These are phyloP conservation scores for Fusarium lyarnte DNA, from an alignment of 2,329 filamentous ascomycete genomes.

Conservation along the genomic window DNA sequence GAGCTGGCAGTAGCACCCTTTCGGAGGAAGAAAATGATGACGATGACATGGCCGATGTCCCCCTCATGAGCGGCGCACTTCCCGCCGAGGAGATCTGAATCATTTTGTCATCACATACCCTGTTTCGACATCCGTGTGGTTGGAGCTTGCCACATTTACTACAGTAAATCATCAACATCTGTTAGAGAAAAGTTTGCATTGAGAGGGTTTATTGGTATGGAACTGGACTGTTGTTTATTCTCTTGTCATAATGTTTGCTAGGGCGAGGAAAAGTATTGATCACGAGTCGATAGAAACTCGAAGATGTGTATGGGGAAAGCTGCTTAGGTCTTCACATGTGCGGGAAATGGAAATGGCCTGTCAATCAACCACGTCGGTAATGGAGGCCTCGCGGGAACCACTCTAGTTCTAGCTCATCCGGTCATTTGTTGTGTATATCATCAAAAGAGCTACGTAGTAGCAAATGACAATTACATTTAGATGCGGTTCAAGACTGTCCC, in stretches of 20 bases:
- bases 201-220: neutral
- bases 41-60: constrained; percentile 15
- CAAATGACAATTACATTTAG: neutral
- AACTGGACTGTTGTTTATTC: neutral
- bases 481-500: neutral
- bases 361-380: neutral
- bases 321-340: neutral
- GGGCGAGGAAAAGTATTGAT: constrained; percentile 13
- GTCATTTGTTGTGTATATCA: neutral
- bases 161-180: neutral
- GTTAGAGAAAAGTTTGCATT: neutral
- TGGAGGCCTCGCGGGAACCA: neutral
- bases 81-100: constrained; percentile 34
- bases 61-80: constrained; percentile 38
- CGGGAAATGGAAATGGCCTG: neutral
- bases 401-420: neutral
- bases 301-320: neutral
- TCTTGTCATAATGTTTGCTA: neutral
- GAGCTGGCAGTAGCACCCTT: constrained; percentile 36
- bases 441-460: neutral
- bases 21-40: constrained; percentile 30
- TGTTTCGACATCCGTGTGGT: neutral
- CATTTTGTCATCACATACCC: neutral
- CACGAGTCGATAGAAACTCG: neutral
- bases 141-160: neutral